Percentiles rank a stretch among this genome's conserved stretches.
phyloP scores from a whole-genome alignment of 495 filamentous ascomycete species.

The Aspergillus funiculosus region DNA sequence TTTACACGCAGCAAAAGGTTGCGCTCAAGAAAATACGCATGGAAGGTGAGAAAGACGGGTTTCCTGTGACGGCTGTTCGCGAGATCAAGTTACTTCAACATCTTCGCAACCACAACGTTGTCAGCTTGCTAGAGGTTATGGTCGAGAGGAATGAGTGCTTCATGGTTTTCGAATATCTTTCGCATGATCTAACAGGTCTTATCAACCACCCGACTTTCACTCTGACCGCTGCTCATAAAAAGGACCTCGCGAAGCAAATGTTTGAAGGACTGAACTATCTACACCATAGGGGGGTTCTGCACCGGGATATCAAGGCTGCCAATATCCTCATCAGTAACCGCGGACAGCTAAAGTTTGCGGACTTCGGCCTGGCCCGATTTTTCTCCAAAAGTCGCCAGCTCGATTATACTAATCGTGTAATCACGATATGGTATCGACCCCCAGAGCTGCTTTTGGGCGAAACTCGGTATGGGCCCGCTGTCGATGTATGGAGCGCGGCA shows the following conservation, averaged over 20 bases:
- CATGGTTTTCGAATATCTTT: conserved; percentile 99
- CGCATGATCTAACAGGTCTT: conserved; percentile 81
- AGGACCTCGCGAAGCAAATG: conserved; percentile 87
- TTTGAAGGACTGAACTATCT: conserved; percentile 94
- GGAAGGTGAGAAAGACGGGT: conserved; percentile 96
- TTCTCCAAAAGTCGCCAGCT: conserved; percentile 86
- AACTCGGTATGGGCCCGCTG: conserved; percentile 87
- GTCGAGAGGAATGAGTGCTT: conserved; percentile 98
- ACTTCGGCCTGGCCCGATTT: conserved; percentile 96
- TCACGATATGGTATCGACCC: conserved; percentile 91
- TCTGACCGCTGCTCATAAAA: conserved; percentile 81
- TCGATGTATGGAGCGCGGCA: conserved; percentile 97
- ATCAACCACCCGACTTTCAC: conserved; percentile 94
- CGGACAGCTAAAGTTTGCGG: conserved; percentile 85
- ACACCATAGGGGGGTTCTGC: conserved; percentile 86
- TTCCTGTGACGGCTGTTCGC: conserved; percentile 92
- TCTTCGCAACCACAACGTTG: conserved; percentile 85
- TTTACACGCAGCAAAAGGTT: conserved; percentile 84
- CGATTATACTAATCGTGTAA: conserved; percentile 98
- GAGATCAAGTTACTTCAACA: conserved; percentile 96
- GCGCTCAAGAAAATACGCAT: conserved; percentile 91
- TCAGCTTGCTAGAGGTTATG: conserved; percentile 84
- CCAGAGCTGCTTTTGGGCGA: conserved; percentile 92
- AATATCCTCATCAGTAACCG: conserved; percentile 91
- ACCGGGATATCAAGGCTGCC: conserved; percentile 91